These are phyloP conservation scores for Rauvolfia tetraphylla DNA, from an alignment of 257 asterid genomes.

Conservation along the genomic window DNA sequence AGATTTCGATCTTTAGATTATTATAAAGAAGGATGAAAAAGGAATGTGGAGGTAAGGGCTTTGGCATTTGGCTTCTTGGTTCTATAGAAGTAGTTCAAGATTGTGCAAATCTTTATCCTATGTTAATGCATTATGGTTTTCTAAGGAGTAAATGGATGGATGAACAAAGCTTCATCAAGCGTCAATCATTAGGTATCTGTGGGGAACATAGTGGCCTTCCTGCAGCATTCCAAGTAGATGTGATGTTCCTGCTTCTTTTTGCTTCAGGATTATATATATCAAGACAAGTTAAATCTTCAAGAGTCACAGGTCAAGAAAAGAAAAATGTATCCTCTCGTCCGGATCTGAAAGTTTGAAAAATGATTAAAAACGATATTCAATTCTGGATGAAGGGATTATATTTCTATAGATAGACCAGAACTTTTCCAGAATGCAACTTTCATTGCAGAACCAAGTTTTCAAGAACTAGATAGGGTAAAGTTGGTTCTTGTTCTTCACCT, in stretches of 20 bases:
- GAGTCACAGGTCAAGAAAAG: not conserved
- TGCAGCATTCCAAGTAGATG: conserved; percentile 21
- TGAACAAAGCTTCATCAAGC: conserved; percentile 34
- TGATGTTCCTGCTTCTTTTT: not conserved
- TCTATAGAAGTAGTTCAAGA: conserved; percentile 3
- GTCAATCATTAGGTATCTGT: conserved; percentile 20
- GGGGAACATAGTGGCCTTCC: conserved; percentile 36
- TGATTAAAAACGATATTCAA: too few relatives aligned
- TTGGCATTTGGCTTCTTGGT: conserved; percentile 8
- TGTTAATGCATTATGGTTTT: not conserved
- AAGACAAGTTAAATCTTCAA: not conserved
- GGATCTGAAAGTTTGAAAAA: too few relatives aligned
- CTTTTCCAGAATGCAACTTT: too few relatives aligned
- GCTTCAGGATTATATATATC: not conserved
- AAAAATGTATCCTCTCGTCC: too few relatives aligned
- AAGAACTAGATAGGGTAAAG: not conserved
- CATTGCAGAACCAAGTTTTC: not conserved
- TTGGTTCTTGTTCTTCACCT: not conserved
- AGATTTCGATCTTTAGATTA: not conserved
- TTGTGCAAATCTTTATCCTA: conserved; percentile 1
- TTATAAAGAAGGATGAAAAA: not conserved
- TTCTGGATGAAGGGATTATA: too few relatives aligned
- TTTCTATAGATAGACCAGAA: not conserved
- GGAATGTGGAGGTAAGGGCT: not conserved
- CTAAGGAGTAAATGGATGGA: conserved; percentile 23